Conservation (phyloP, 441 rosid species). For the Biscutella auriculata region DNA sequence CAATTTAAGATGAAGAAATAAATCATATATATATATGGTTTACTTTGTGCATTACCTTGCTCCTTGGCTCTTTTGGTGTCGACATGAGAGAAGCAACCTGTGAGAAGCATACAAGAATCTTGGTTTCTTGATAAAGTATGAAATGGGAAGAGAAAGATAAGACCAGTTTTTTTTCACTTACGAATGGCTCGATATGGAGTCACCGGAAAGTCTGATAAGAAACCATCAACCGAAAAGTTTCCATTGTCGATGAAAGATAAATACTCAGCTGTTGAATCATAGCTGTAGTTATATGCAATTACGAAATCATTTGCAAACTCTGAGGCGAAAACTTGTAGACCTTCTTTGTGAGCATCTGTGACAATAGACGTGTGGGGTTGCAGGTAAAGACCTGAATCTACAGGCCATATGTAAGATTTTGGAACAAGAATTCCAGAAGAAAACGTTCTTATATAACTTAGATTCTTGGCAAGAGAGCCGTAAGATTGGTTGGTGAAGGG, state of each 20-base stretch:
- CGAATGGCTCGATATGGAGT: slow-evolving; percentile 63
- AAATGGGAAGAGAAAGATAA: not conserved
- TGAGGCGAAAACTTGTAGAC: slow-evolving; percentile 65
- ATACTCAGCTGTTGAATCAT: slow-evolving; percentile 56
- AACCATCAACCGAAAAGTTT: slow-evolving; percentile 73
- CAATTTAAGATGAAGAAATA: not conserved
- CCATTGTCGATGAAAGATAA: slow-evolving; percentile 60
- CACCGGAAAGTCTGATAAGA: slow-evolving; percentile 74
- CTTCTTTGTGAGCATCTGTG: slow-evolving; percentile 64
- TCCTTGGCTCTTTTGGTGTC: slow-evolving; percentile 27
- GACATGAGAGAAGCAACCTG: slow-evolving; percentile 67
- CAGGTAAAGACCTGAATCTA: slow-evolving; percentile 33
- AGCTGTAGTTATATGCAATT: slow-evolving; percentile 61
- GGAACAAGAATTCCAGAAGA: slow-evolving; percentile 82
- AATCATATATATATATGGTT: not conserved
- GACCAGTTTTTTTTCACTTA: slow-evolving; percentile 21
- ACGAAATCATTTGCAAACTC: slow-evolving; percentile 59
- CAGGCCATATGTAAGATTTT: slow-evolving; percentile 63
- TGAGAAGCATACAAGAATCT: slow-evolving; percentile 12
- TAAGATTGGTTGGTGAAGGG: slow-evolving; percentile 67
- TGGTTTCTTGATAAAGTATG: not conserved
- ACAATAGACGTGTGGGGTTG: slow-evolving; percentile 49
- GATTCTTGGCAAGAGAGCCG: slow-evolving; percentile 39
- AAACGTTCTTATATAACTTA: slow-evolving; percentile 61
- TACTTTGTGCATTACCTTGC: slow-evolving; percentile 31